Conservation (phyloP, 768 basidiomycete genomes). For the Terana coerulea region DNA sequence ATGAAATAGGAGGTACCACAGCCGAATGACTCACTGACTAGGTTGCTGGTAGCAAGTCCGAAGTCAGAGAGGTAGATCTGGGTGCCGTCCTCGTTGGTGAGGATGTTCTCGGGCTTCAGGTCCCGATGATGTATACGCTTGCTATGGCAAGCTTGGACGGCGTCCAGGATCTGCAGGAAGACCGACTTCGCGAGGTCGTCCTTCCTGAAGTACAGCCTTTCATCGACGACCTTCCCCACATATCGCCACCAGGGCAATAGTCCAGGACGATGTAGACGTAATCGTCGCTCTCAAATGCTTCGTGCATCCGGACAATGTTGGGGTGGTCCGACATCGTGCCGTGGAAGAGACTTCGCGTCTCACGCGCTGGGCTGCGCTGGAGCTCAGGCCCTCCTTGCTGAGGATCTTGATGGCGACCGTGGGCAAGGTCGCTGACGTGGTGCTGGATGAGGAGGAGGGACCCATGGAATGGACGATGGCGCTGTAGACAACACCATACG, state of each 20-base stretch:
- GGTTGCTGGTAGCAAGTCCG: slow-evolving; percentile 24
- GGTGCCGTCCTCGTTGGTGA: slow-evolving; percentile 37
- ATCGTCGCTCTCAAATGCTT: slow-evolving; percentile 54
- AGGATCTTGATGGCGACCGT: slow-evolving; percentile 18
- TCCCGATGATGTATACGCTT: slow-evolving; percentile 53
- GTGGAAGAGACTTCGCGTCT: slow-evolving; percentile 64
- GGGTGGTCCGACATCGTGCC: slow-evolving; percentile 49
- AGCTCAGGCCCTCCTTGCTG: slow-evolving; percentile 8
- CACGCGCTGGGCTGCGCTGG: background rate
- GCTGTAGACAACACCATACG: slow-evolving; percentile 21
- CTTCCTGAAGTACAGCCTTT: slow-evolving; percentile 34
- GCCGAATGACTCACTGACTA: slow-evolving; percentile 17
- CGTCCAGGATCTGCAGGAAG: slow-evolving; percentile 53
- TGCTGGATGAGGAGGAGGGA: background rate
- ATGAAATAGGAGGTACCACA: slow-evolving; percentile 23
- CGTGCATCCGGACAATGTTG: slow-evolving; percentile 68
- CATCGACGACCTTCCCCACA: slow-evolving; percentile 40
- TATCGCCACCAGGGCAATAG: slow-evolving; percentile 38
- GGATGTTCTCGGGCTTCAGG: slow-evolving; percentile 52
- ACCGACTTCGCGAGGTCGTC: slow-evolving; percentile 42
- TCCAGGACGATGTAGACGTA: slow-evolving; percentile 71
- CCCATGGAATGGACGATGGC: slow-evolving; percentile 11
- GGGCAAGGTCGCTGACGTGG: background rate
- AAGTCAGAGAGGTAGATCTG: slow-evolving; percentile 45
- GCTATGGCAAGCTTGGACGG: slow-evolving; percentile 48